phyloP scores from a whole-genome alignment of 345 rosid species.

The Geranium rotundifolium region DNA sequence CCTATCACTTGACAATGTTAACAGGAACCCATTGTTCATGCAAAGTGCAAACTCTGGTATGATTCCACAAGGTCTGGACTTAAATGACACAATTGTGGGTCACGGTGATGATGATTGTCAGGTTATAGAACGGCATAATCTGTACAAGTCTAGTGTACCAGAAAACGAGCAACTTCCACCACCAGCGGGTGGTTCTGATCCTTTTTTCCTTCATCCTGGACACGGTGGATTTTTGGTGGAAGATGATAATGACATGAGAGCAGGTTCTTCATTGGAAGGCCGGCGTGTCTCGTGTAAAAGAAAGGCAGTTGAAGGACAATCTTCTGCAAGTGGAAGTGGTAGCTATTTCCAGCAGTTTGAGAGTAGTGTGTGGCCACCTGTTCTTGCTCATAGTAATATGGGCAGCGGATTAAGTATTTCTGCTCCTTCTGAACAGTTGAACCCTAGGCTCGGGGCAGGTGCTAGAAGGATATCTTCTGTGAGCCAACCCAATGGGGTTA shows the following conservation, averaged over 20 bases:
- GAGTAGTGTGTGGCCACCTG: conserved; percentile 33
- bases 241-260: conserved; percentile 25
- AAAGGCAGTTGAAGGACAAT: conserved; percentile 61
- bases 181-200: conserved; percentile 21
- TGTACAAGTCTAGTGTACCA: conserved; percentile 25
- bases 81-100: conserved; percentile 42
- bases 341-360: conserved; percentile 46
- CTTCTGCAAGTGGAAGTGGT: conserved; percentile 44
- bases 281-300: conserved; percentile 62
- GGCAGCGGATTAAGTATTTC: conserved; percentile 30
- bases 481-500: conserved; percentile 21
- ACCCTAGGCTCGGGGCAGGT: conserved; percentile 37
- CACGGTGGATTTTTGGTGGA: conserved; percentile 25
- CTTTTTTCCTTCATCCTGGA: conserved; percentile 25
- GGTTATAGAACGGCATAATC: conserved; percentile 27
- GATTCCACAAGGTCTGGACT: conserved; percentile 37
- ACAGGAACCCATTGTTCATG: conserved; percentile 28
- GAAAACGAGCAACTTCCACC: conserved; percentile 24
- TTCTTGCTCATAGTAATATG: conserved; percentile 20
- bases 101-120: conserved; percentile 33
- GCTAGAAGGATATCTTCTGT: conserved; percentile 30
- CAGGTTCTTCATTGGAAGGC: conserved; percentile 41
- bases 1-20: conserved; percentile 22
- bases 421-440: conserved; percentile 28
- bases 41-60: conserved; percentile 32